Evolutionary conservation across 2,329 filamentous ascomycete genomes (phyloP).

Genomic region (Nothophoma quercina): DNA sequence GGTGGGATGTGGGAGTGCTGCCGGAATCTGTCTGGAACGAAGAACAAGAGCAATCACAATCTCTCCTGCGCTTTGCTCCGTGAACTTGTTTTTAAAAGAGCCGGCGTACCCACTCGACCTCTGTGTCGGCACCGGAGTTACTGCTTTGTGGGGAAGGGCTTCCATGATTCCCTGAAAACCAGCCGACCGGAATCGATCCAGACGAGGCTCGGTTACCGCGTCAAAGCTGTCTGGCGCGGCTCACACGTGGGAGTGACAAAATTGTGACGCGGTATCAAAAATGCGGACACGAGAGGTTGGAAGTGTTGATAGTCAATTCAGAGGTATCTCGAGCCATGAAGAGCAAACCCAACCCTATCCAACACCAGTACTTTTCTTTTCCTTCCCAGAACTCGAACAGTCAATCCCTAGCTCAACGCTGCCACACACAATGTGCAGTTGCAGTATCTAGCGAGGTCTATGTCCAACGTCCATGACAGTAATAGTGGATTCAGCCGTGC

Average conservation of each 20-base stretch:
- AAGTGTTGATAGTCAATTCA: constrained; percentile 12
- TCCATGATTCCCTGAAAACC: constrained; percentile 11
- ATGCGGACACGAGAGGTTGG: constrained; percentile 29
- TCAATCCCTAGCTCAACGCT: neutral
- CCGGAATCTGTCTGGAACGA: neutral
- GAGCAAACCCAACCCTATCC: constrained; percentile 1
- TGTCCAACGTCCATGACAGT: constrained; percentile 7
- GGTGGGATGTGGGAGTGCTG: neutral
- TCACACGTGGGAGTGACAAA: constrained; percentile 7
- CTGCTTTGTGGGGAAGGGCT: constrained; percentile 22
- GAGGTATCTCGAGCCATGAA: constrained; percentile 11
- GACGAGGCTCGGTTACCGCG: constrained; percentile 8
- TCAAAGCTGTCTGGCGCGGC: constrained; percentile 1
- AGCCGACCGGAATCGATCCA: neutral
- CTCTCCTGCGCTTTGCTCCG: neutral
- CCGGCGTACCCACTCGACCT: constrained; percentile 12
- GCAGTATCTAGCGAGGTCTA: constrained; percentile 3
- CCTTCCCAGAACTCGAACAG: neutral
- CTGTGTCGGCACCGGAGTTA: constrained; percentile 19
- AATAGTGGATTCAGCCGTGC: constrained; percentile 29
- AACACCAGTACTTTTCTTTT: constrained; percentile 10
- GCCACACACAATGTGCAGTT: neutral
- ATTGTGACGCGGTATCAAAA: constrained; percentile 2
- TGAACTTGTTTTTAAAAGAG: neutral
- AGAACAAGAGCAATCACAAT: neutral